Evolutionary conservation across 192 early-diverging fungal genomes (phyloP).

Genomic region (Linnemannia zychae): DNA sequence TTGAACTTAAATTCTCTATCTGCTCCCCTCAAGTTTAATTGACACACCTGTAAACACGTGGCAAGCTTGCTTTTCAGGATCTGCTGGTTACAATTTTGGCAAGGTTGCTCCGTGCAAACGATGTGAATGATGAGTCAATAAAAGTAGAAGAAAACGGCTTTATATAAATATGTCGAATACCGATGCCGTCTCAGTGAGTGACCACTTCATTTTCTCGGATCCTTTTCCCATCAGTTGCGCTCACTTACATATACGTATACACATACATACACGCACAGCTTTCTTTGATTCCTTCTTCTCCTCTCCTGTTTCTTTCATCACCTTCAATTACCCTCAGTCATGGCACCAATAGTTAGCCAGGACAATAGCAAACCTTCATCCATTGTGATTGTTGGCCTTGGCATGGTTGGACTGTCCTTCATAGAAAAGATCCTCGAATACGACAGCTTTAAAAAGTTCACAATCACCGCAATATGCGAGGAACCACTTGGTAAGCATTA

Average conservation of each 20-base stretch:
- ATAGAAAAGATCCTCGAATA: conserved; percentile 72
- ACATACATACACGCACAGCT: conserved; percentile 2
- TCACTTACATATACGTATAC: background rate
- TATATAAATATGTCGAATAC: background rate
- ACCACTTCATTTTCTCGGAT: background rate
- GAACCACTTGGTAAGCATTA: conserved; percentile 58
- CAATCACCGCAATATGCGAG: conserved; percentile 68
- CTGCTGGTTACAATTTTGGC: background rate
- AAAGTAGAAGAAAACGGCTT: background rate
- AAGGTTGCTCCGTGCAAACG: background rate
- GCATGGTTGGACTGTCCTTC: conserved; percentile 77
- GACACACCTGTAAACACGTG: background rate
- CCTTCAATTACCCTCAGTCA: conserved; percentile 5
- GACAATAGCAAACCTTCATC: background rate
- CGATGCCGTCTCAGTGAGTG: background rate
- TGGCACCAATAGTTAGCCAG: conserved; percentile 4
- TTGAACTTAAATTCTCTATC: background rate
- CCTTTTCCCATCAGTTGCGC: background rate
- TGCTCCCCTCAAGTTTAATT: background rate
- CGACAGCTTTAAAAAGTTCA: conserved; percentile 63
- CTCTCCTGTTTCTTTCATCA: background rate
- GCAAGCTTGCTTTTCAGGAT: background rate
- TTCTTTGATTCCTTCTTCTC: background rate
- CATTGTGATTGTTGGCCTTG: conserved; percentile 74
- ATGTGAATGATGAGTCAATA: background rate